Percentiles rank a stretch among this genome's conserved stretches.
Conservation (phyloP, 2,329 filamentous ascomycete species). For the Mycocentrospora acerina region DNA sequence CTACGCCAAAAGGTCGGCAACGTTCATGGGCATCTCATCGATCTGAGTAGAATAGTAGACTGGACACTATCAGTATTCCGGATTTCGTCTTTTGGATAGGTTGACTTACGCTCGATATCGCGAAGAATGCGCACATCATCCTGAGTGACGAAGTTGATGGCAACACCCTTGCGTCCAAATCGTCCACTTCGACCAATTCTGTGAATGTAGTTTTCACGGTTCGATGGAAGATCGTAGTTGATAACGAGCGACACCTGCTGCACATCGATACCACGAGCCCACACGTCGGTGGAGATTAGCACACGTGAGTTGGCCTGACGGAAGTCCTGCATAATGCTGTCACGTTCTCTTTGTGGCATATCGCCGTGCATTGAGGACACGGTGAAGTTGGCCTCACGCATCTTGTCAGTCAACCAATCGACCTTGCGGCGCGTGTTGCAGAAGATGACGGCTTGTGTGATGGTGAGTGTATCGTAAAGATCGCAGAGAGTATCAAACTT, state of each 20-base stretch:
- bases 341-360: conserved; percentile 97
- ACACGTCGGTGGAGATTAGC: conserved; percentile 94
- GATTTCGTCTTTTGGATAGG: neutral
- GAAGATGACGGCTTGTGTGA: conserved; percentile 99
- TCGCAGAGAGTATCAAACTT: conserved; percentile 99
- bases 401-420: conserved; percentile 99
- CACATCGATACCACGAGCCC: conserved; percentile 97
- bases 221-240: conserved; percentile 97
- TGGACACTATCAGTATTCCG: conserved; percentile 45
- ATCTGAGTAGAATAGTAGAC: conserved; percentile 97
- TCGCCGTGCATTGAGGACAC: conserved; percentile 99
- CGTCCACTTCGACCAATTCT: conserved; percentile 93
- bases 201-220: conserved; percentile 99
- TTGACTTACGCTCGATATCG: conserved; percentile 81
- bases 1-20: conserved; percentile 37
- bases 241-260: conserved; percentile 98
- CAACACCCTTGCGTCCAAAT: conserved; percentile 97
- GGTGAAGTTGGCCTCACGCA: conserved; percentile 98
- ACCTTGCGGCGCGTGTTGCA: conserved; percentile 99
- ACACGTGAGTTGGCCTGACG: conserved; percentile 94
- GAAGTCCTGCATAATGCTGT: conserved; percentile 99
- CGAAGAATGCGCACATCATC: conserved; percentile 96
- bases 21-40: conserved; percentile 99
- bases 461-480: conserved; percentile 97
- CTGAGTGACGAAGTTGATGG: conserved; percentile 98